A percentile compares a stretch with the other conserved stretches of the same genome.
Evolutionary conservation across 208 protist species (phyloP).

Genomic region (Histomonas meleagridis): DNA sequence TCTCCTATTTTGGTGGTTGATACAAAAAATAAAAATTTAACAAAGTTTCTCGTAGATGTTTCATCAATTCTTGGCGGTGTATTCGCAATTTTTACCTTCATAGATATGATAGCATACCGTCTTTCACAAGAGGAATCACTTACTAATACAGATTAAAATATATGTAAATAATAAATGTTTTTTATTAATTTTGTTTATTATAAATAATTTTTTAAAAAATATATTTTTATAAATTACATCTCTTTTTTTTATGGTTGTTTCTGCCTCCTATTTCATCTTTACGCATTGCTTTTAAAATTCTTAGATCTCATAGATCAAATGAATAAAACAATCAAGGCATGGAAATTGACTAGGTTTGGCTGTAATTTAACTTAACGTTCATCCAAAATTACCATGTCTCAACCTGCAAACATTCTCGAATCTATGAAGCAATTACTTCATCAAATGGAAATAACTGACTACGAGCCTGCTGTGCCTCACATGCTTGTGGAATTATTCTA

Average conservation of each 20-base stretch:
- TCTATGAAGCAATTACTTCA: slow-evolving; percentile 8
- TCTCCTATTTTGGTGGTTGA: neutral
- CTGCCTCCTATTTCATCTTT: too few relatives aligned
- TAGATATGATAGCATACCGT: neutral
- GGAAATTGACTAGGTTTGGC: too few relatives aligned
- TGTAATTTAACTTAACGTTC: too few relatives aligned
- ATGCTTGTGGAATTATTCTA: slow-evolving; percentile 35
- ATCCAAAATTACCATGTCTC: too few relatives aligned
- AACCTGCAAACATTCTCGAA: slow-evolving; percentile 9
- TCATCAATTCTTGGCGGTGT: neutral
- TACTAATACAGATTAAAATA: neutral
- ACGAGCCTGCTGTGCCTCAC: slow-evolving; percentile 23
- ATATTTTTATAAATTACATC: too few relatives aligned
- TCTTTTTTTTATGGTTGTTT: too few relatives aligned
- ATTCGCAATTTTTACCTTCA: neutral
- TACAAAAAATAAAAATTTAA: neutral
- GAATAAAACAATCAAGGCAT: too few relatives aligned
- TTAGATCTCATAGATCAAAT: too few relatives aligned
- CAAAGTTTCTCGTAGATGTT: neutral
- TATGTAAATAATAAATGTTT: too few relatives aligned
- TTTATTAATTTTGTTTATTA: too few relatives aligned
- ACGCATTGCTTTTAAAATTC: too few relatives aligned
- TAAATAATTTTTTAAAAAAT: too few relatives aligned
- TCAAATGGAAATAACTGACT: slow-evolving; percentile 4
- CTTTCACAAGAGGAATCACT: neutral